Evolutionary conservation across 1,284 basidiomycete species (phyloP).

Genomic region (Pseudozyma pruni): DNA sequence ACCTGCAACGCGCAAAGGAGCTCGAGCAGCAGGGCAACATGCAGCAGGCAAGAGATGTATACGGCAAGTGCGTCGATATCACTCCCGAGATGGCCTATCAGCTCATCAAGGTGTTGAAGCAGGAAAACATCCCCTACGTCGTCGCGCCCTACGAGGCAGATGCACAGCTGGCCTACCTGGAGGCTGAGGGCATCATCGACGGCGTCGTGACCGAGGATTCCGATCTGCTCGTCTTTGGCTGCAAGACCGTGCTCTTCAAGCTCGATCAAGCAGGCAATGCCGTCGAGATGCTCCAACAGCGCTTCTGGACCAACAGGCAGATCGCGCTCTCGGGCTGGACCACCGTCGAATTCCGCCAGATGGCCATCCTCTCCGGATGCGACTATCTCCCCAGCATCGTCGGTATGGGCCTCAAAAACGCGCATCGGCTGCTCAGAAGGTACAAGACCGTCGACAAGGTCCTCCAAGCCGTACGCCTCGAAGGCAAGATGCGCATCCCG

Average conservation of each 20-base stretch:
- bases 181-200: conserved; percentile 83
- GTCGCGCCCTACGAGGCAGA: conserved; percentile 99
- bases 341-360: conserved; percentile 86
- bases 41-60: conserved; percentile 84
- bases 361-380: conserved; percentile 97
- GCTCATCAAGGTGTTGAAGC: conserved; percentile 82
- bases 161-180: conserved; percentile 93
- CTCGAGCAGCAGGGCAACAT: conserved; percentile 81
- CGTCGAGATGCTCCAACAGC: conserved; percentile 79
- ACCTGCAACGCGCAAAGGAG: conserved; percentile 75
- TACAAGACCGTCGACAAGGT: conserved; percentile 88
- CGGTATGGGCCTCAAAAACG: conserved; percentile 78
- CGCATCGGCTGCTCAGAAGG: conserved; percentile 81
- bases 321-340: conserved; percentile 89
- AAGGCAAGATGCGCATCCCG: conserved; percentile 87
- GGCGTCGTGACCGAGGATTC: conserved; percentile 98
- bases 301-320: conserved; percentile 79
- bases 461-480: conserved; percentile 80
- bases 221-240: conserved; percentile 96
- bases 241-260: conserved; percentile 73
- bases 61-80: conserved; percentile 91
- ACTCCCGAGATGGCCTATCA: conserved; percentile 98
- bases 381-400: conserved; percentile 77
- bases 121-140: conserved; percentile 73
- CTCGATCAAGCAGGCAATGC: conserved; percentile 73